Percentiles rank a stretch among this genome's conserved stretches.
Conservation (phyloP, 257 asterid species). For the Knoxia roxburghii region DNA sequence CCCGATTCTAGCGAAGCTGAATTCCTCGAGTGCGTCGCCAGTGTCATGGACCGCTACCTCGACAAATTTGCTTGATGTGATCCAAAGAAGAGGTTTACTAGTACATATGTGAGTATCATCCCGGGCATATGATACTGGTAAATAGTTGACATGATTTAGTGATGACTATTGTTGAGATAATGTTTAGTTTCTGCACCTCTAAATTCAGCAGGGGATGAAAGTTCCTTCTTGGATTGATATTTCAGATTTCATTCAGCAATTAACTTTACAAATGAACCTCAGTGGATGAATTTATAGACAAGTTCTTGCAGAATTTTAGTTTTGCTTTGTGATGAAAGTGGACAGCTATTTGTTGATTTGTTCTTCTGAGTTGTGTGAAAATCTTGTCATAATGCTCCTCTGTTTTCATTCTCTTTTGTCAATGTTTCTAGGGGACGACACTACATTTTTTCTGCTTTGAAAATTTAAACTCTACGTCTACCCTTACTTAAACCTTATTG, state of each 20-base stretch:
- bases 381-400: no score
- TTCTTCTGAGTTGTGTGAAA: no score
- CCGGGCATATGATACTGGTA: constrained; percentile 12
- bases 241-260: constrained; percentile 4
- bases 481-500: no score
- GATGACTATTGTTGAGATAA: background rate
- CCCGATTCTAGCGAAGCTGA: constrained; percentile 66
- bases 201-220: background rate
- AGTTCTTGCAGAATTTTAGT: constrained; percentile 3
- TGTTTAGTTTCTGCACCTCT: constrained; percentile 2
- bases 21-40: constrained; percentile 57
- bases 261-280: constrained; percentile 8
- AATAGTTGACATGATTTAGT: background rate
- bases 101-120: constrained; percentile 32
- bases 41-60: constrained; percentile 56
- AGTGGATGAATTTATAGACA: constrained; percentile 7
- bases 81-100: background rate
- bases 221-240: background rate
- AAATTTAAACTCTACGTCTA: no score
- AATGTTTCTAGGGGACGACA: no score
- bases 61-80: constrained; percentile 29
- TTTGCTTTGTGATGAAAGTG: no score
- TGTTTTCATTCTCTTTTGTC: no score
- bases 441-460: no score
- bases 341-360: no score